Evolutionary conservation across 148 eudicot species (phyloP).

Genomic region (Gaultheria prostrata): DNA sequence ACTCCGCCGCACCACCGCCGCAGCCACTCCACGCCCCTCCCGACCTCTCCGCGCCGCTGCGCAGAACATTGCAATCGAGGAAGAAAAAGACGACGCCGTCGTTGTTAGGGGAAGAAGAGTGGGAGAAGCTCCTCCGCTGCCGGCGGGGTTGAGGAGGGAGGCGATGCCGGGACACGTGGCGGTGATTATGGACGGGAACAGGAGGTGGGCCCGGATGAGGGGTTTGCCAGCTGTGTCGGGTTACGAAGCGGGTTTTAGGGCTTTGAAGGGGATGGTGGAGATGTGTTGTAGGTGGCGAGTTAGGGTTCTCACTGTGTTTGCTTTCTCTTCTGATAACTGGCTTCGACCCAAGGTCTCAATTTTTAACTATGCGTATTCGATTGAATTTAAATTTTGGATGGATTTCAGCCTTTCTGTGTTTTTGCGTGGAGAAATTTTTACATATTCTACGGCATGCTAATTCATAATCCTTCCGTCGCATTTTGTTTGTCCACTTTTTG

Average conservation of each 20-base stretch:
- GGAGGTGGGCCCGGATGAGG: conserved; percentile 65
- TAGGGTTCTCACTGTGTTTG: conserved; percentile 60
- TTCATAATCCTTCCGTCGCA: too few species aligned
- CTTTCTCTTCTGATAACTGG: conserved; percentile 78
- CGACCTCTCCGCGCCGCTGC: conserved; percentile 5
- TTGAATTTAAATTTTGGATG: background rate
- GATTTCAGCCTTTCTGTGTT: background rate
- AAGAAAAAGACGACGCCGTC: background rate
- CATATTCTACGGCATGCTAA: too few species aligned
- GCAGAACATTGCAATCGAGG: background rate
- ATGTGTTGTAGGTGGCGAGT: conserved; percentile 50
- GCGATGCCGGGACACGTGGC: conserved; percentile 70
- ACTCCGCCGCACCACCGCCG: background rate
- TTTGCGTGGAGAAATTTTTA: too few species aligned
- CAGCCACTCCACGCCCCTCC: background rate
- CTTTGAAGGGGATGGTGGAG: conserved; percentile 42
- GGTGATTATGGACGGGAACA: conserved; percentile 77
- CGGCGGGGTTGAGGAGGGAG: conserved; percentile 46
- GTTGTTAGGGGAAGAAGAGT: background rate
- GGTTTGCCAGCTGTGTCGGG: conserved; percentile 51
- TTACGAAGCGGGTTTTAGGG: conserved; percentile 52
- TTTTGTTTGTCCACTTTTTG: too few species aligned
- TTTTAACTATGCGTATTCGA: background rate
- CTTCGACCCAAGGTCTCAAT: conserved; percentile 49
- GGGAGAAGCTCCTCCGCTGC: conserved; percentile 21